Evolutionary conservation across 305 asterid species (phyloP), one percentile per base, ranked within the genome.

Genomic region (Fraxinus paxiana): DNA sequence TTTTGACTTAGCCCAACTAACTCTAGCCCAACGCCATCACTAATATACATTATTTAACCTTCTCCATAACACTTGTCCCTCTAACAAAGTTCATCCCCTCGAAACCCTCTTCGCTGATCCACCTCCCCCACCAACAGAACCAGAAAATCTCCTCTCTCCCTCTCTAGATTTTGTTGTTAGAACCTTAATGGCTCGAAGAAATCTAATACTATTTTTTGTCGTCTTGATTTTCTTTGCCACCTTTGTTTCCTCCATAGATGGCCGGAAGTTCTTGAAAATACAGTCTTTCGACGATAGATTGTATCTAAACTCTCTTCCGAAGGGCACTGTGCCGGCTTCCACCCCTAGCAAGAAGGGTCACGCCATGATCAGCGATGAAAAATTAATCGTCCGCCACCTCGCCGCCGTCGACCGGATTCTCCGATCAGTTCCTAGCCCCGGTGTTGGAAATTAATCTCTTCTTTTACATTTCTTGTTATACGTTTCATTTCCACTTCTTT

Each of bases 401-500:
- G 41, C 75, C 4, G 85, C 48, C 26, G 18, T 72, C 22, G 87
- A 86, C 13, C 76, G 87, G 76, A 51, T 80, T 67, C 87, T 86
- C 82, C 83, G 83, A 73, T 86, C 89, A 0, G 89, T 86, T 28
- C 89, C 89, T 0, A 86, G 89, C 79, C 89, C 89, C 33, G 87
- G 87, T 26, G 79, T 80, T 1, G 89, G 89, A 73, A 80, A 86
- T 56, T 84, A 74, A 28, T 54, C n/a, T 70, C 24, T 9, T 20
- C 56, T 38, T 56, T 18, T 1, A 69, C 65, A 74, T 77, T 82
- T 87, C 82, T 80, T 79, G 69, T 18, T 56, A 77, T 48, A 15
- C 20, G 2, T 31, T 20, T 24, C 18, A 17, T 41, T 70, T n/a
- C 48, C 67, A 38, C 34, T n/a, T 26, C 18, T 33, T 67, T 26